A percentile compares a stretch with the other conserved stretches of the same genome.
phyloP scores from a whole-genome alignment of 2,329 filamentous ascomycete genomes.

The Fusarium veterinarium region DNA sequence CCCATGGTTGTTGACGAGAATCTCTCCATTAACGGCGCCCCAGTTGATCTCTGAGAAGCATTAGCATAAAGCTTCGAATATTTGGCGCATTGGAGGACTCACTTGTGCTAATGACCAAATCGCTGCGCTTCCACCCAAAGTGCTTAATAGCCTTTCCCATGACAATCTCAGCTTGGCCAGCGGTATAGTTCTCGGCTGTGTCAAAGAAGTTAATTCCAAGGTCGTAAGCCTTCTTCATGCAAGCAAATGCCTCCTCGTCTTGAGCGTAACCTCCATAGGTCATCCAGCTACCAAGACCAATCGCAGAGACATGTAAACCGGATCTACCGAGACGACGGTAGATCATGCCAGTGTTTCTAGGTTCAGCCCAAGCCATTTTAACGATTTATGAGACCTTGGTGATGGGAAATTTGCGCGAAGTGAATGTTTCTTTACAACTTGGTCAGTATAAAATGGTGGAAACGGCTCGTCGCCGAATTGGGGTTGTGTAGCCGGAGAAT shows the following conservation, averaged over 20 bases:
- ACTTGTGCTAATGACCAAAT: constrained; percentile 70
- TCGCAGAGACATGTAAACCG: constrained; percentile 74
- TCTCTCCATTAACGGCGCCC: constrained; percentile 70
- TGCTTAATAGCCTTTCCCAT: constrained; percentile 72
- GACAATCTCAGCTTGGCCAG: constrained; percentile 71
- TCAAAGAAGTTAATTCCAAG: constrained; percentile 73
- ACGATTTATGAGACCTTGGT: constrained; percentile 5
- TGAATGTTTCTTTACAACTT: background rate
- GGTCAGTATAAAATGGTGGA: background rate
- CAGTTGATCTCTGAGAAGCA: constrained; percentile 66
- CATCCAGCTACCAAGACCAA: constrained; percentile 73
- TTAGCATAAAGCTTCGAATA: background rate
- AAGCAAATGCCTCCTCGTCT: constrained; percentile 69
- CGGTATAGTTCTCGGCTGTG: constrained; percentile 69
- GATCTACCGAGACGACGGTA: constrained; percentile 60
- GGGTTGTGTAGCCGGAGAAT: constrained; percentile 11
- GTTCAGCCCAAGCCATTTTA: constrained; percentile 57
- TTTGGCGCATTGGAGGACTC: background rate
- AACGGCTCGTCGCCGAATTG: background rate
- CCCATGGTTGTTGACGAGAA: constrained; percentile 72
- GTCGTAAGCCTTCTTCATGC: constrained; percentile 72
- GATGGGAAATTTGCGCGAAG: background rate
- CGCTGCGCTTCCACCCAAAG: constrained; percentile 70
- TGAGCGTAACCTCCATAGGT: constrained; percentile 76
- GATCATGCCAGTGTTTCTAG: constrained; percentile 57